Base-by-base conservation (phyloP, 1,139 yeast species). In the Diutina rugosa region DNA sequence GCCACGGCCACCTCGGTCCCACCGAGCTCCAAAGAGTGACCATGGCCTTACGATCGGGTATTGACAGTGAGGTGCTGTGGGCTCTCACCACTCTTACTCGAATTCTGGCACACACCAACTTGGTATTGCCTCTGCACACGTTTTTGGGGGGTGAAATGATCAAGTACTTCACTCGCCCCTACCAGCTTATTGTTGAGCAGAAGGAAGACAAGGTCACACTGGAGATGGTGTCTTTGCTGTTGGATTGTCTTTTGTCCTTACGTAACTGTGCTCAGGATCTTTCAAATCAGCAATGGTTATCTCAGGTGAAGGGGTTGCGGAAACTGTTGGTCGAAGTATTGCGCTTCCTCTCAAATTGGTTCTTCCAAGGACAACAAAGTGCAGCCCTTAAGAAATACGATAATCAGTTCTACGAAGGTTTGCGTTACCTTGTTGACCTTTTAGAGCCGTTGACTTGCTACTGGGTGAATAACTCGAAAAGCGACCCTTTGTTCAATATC, bases 371-470 rank as follows among this genome's bases (percentile, higher is more conserved):
- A 46, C 62, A 56, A 56, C 59, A 57, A 18, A 57, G 59, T 53
- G 57, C 61, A 51, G 59, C 61, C n/a, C 64, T 73, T 59, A 57
- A 58, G n/a, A 60, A 63, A 55, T 70, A 63, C 59, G 69, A 72
- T 46, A 69, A 70, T 68, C 80, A 78, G 58, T 73, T 75, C 61
- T 65, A 65, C 55, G 99, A 93, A 68, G 73, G 87, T 54, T 74
- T 85, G 56, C 81, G 78, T 58, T 90, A 87, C 66, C 73, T 85
- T 32, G 70, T 90, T 57, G 99, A 93, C 67, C 79, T 91, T 51
- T 79, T 89, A 56, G 99, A 93, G 66, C 85, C 93, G 2, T 80
- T 90, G 54, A 84, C 93, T 6, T 87, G 96, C 56, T 89, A 88
- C 68, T 78, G 88, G 62, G 84, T 90, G 14, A 93, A 95, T 45